phyloP scores from a whole-genome alignment of 495 filamentous ascomycete genomes.

The Opeltia flavorubescens region DNA sequence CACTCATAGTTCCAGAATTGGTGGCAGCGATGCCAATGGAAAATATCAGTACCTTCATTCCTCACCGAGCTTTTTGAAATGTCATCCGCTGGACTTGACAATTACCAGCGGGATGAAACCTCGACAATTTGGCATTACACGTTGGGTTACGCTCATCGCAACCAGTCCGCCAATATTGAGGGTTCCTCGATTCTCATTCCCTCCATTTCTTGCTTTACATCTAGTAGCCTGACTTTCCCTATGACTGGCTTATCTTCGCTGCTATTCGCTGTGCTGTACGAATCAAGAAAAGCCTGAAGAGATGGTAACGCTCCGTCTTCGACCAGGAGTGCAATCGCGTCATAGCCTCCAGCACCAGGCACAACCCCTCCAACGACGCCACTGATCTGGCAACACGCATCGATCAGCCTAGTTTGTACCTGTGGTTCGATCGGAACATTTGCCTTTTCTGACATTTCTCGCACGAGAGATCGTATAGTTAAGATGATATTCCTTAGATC shows the following conservation, averaged over 20 bases:
- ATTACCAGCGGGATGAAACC: too few relatives aligned
- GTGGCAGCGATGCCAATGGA: too few relatives aligned
- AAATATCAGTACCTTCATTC: too few relatives aligned
- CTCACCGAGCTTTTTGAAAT: too few relatives aligned
- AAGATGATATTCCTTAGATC: constrained; percentile 30
- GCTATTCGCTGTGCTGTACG: constrained; percentile 43
- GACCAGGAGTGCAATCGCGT: constrained; percentile 74
- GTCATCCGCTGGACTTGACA: too few relatives aligned
- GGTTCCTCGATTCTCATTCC: constrained; percentile 58
- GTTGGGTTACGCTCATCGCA: constrained; percentile 22
- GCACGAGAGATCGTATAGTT: constrained; percentile 45
- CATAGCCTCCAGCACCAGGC: constrained; percentile 86
- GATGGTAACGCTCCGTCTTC: constrained; percentile 51
- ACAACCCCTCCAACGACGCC: constrained; percentile 88
- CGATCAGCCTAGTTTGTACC: constrained; percentile 69
- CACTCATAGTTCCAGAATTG: too few relatives aligned
- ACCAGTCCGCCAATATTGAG: constrained; percentile 50
- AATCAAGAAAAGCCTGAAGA: constrained; percentile 46
- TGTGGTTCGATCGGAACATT: constrained; percentile 84
- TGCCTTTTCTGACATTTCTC: constrained; percentile 57
- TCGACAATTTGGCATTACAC: too few relatives aligned
- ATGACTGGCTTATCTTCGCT: constrained; percentile 44
- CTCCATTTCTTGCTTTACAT: constrained; percentile 76
- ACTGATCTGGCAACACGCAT: constrained; percentile 53
- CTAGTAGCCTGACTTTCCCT: constrained; percentile 60